A percentile compares a stretch with the other conserved stretches of the same genome.
Evolutionary conservation across 108 stramenopile genomes (phyloP).

Genomic region (Cyclostephanos tholiformis): DNA sequence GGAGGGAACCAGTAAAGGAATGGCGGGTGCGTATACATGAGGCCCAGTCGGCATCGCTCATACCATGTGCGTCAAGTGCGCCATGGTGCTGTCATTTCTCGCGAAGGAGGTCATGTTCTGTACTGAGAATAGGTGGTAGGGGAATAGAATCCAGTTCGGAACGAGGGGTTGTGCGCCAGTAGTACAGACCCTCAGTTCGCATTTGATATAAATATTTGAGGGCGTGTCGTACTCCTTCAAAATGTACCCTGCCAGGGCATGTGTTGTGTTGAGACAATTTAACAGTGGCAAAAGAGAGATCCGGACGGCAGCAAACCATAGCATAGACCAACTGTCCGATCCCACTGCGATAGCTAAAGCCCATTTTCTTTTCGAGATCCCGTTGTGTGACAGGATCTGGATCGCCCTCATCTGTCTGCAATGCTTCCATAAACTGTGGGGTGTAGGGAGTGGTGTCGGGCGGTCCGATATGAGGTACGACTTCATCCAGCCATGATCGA

Average conservation of each 20-base stretch:
- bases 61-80: slow-evolving; percentile 1
- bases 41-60: slow-evolving; percentile 43
- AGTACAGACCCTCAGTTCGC: not conserved
- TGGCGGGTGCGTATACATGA: not conserved
- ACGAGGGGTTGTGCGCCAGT: slow-evolving; percentile 22
- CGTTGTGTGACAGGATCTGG: not conserved
- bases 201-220: not conserved
- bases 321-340: no score
- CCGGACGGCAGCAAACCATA: not conserved
- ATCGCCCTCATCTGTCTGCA: not conserved
- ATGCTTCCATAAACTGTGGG: not conserved
- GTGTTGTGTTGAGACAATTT: no score
- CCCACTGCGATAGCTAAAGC: not conserved
- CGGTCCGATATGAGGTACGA: no score
- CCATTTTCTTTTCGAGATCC: not conserved
- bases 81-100: not conserved
- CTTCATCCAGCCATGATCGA: no score
- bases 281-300: slow-evolving; percentile 12
- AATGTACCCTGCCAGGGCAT: not conserved
- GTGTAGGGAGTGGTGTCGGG: not conserved
- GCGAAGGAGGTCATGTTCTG: slow-evolving; percentile 1
- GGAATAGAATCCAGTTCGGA: slow-evolving; percentile 4
- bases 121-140: not conserved
- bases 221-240: not conserved
- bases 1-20: not conserved